Base-by-base conservation (phyloP, 306 rosid species). In the Betula pendula region DNA sequence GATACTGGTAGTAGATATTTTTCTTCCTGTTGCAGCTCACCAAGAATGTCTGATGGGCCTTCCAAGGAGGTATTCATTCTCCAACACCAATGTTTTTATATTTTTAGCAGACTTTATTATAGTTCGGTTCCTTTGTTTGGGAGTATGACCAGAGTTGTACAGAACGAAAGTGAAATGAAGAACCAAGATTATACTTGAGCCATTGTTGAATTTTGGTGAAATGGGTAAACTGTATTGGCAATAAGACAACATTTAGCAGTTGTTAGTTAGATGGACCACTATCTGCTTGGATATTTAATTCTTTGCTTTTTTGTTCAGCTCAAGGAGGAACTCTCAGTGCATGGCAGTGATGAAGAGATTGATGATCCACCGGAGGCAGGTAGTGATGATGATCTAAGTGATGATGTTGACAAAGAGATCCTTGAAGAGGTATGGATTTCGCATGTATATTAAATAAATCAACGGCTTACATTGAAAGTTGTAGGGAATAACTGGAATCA, bases 21-120 rank as follows among this genome's bases (percentile, higher is more conserved):
- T 55, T 94, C 98, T 60, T 95, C 98, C 74, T 75, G 92, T 89
- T 95, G 96, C 85, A 95, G 95, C 85, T 95, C 98, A 0, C 98
- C 98, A 42, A 90, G 96, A 83, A 29, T 85, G 29, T 88, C 93
- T 2, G 98, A 95, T 77, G 86, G 76, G 19, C 93, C 88, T 72
- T 66, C 96, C 7, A 95, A 95, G 77, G 97, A 95, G 98, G 98
- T 95, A 85, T 38, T 29, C 58, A 85, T 38, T 29, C 58, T 45
- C 51, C 6, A 74, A 70, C 20, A 52, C 58, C 31, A 69, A 55
- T 31, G 7, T 44, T 67, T 81, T 35, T 16, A 3, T 47, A 59
- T n/a, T 44, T 60, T 66, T 0, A 5, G 16, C 16, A 25, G 27
- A 59, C 40, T 2, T 27, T 3, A 31, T 16, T 31, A 2, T 15